phyloP scores from a whole-genome alignment of 306 rosid species.

The Quercus bicolor region DNA sequence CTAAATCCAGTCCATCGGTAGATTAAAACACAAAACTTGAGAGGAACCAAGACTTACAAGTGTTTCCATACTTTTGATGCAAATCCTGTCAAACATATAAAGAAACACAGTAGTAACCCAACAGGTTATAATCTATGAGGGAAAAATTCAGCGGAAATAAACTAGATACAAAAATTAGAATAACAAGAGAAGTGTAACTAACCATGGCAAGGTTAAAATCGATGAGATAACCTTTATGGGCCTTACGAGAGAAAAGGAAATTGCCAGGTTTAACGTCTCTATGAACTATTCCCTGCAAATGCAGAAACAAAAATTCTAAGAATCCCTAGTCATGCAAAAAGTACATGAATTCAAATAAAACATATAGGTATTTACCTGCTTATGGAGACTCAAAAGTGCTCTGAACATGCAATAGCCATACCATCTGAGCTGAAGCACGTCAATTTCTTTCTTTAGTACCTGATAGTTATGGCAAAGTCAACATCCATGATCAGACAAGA shows the following conservation, averaged over 20 bases:
- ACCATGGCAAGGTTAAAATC: conserved; percentile 94
- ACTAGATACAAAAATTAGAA: background rate
- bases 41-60: conserved; percentile 23
- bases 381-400: conserved; percentile 79
- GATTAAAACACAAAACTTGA: background rate
- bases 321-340: background rate
- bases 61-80: conserved; percentile 25
- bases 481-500: background rate
- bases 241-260: conserved; percentile 75
- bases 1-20: background rate
- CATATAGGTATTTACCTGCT: conserved; percentile 49
- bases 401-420: conserved; percentile 79
- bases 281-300: conserved; percentile 66
- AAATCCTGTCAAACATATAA: conserved; percentile 46
- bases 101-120: conserved; percentile 10
- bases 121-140: background rate
- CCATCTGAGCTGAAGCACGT: conserved; percentile 65
- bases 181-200: conserved; percentile 21
- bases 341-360: background rate
- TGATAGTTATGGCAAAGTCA: conserved; percentile 23
- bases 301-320: conserved; percentile 13
- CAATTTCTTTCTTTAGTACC: conserved; percentile 82
- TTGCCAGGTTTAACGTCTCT: conserved; percentile 96
- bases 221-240: conserved; percentile 74
- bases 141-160: background rate